Percentiles rank a stretch among this genome's conserved stretches.
Conservation (phyloP, 2,329 filamentous ascomycete genomes). For the Aureobasidium sp. region DNA sequence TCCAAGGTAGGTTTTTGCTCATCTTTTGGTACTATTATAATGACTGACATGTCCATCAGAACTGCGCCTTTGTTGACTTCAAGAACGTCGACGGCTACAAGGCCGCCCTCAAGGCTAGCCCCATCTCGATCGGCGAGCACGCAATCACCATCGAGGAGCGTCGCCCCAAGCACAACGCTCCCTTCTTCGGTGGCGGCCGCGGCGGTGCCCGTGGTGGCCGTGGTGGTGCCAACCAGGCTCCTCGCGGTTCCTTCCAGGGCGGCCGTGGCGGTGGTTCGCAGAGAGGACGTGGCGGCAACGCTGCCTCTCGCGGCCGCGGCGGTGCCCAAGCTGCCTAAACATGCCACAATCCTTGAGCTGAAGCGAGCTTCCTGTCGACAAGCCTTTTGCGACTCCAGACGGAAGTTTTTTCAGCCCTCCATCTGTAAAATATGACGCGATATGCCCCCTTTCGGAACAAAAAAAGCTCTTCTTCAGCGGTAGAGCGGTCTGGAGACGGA, state of each 20-base stretch:
- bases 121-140: slow-evolving; percentile 75
- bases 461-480: slow-evolving; percentile 17
- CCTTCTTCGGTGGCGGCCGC: slow-evolving; percentile 30
- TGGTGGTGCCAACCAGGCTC: slow-evolving; percentile 33
- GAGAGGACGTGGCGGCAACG: slow-evolving; percentile 39
- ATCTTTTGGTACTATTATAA: too few relatives aligned
- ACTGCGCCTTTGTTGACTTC: slow-evolving; percentile 96
- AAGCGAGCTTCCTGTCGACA: not conserved
- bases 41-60: slow-evolving; percentile 46
- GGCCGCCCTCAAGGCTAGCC: slow-evolving; percentile 75
- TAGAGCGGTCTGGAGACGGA: slow-evolving; percentile 14
- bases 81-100: slow-evolving; percentile 72
- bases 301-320: slow-evolving; percentile 24
- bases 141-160: slow-evolving; percentile 84
- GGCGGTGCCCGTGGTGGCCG: slow-evolving; percentile 36
- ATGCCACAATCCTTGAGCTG: not conserved
- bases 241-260: slow-evolving; percentile 62
- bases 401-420: not conserved
- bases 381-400: not conserved
- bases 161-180: slow-evolving; percentile 48
- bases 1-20: slow-evolving; percentile 62
- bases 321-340: slow-evolving; percentile 22
- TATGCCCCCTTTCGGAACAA: slow-evolving; percentile 9
- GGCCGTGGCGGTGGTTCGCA: slow-evolving; percentile 53
- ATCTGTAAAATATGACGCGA: slow-evolving; percentile 16